Base-by-base conservation (phyloP, 805 yeast species). In the Metschnikowia matae region DNA sequence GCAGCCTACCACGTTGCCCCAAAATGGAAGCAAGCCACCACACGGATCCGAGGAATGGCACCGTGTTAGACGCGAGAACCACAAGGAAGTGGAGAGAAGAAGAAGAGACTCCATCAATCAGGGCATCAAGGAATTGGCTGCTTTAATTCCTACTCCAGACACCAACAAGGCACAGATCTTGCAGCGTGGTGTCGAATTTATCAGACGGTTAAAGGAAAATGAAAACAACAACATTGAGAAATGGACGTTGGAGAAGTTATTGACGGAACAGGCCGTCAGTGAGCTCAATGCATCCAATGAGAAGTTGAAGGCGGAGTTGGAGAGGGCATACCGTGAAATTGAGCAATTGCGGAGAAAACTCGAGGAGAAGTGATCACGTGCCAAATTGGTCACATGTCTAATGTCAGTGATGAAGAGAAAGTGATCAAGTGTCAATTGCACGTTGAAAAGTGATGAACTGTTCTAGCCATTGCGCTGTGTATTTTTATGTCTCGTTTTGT, bases 71-170 rank as follows among this genome's bases (percentile, higher is more conserved):
- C 84, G 87, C 62, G 88, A 88, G 60, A 91, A 89, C 68, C 99
- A 94, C 73, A 91, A 90, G 69, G 97, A 91, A 69, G 97, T 91
- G 20, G 97, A 91, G 71, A 80, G 96, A 64, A 82, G 96, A 60
- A 81, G 97, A 68, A 81, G 97, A 63, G 96, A 90, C 65, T 81
- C 84, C 43, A 91, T 91, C 64, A 91, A 89, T 69, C 73, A 77
- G 39, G 97, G 96, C n/a, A 89, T 91, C 62, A 83, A 82, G 60
- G 88, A 84, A 59, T 75, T 91, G 59, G 86, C 91, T 32, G 81
- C 81, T 21, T 67, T 91, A 52, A 80, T 91, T 49, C 96, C 96
- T 15, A 82, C 88, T 13, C 81, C 83, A 45, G 96, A 89, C 63
- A 81, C 88, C 49, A 92, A 92, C 69, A 94, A 94, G 75, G 87